Percentiles rank a stretch among this genome's conserved stretches.
Evolutionary conservation across 139 green algal species (phyloP).

Genomic region (Asterochloris sp.): DNA sequence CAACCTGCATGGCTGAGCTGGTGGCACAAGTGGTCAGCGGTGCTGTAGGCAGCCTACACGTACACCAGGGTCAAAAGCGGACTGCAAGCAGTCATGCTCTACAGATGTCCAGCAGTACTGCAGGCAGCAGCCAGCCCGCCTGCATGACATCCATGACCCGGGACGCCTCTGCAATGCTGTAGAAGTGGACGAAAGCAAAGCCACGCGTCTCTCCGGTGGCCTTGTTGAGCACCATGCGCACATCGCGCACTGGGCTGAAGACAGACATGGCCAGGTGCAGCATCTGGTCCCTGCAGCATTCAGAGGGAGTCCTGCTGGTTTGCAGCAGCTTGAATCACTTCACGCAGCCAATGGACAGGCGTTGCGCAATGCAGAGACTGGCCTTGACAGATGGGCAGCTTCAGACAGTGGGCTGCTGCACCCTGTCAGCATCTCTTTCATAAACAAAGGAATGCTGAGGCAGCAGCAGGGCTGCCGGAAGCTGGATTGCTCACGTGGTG

Average conservation of each 20-base stretch:
- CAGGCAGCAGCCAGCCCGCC: slow-evolving; percentile 6
- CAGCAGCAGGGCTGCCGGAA: not conserved
- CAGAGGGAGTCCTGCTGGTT: not conserved
- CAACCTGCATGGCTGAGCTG: too few relatives aligned
- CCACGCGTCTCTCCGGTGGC: slow-evolving; percentile 52
- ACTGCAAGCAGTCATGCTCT: too few relatives aligned
- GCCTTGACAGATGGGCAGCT: too few relatives aligned
- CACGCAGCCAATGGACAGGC: too few relatives aligned
- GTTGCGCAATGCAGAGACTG: too few relatives aligned
- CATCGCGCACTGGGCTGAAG: slow-evolving; percentile 46
- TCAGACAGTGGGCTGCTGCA: too few relatives aligned
- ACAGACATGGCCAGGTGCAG: slow-evolving; percentile 46
- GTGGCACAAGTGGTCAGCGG: too few relatives aligned
- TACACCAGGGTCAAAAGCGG: too few relatives aligned
- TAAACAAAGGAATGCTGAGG: not conserved
- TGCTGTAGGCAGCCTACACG: too few relatives aligned
- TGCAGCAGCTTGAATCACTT: not conserved
- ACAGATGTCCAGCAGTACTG: not conserved
- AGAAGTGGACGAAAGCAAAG: slow-evolving; percentile 60
- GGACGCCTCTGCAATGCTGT: slow-evolving; percentile 36
- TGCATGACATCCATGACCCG: slow-evolving; percentile 33
- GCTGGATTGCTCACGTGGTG: not conserved
- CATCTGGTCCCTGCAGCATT: slow-evolving; percentile 49
- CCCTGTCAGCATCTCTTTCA: too few relatives aligned
- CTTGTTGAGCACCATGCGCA: slow-evolving; percentile 70